phyloP scores from a whole-genome alignment of 2,329 filamentous ascomycete species.

The Colletotrichum sp. region DNA sequence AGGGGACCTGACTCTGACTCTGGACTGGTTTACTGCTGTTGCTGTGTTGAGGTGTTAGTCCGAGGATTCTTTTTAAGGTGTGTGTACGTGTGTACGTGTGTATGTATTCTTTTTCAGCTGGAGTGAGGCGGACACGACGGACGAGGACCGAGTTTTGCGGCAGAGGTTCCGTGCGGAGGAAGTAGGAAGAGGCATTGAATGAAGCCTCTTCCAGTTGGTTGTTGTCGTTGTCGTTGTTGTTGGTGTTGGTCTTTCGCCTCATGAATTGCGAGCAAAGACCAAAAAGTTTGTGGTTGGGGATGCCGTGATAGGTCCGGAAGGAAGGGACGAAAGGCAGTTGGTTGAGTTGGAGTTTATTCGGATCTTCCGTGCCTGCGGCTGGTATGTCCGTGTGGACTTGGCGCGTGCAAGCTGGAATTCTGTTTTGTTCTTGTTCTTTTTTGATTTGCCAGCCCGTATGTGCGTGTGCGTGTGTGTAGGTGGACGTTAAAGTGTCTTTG shows the following conservation, averaged over 20 bases:
- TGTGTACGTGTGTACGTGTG: background rate
- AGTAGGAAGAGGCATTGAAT: background rate
- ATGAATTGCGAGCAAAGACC: background rate
- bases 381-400: background rate
- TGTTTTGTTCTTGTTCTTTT: background rate
- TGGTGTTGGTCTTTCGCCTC: background rate
- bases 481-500: background rate
- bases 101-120: background rate
- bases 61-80: background rate
- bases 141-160: background rate
- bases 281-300: background rate
- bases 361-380: background rate
- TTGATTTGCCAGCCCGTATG: background rate
- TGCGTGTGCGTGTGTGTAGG: background rate
- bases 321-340: background rate
- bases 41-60: background rate
- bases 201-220: background rate
- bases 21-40: background rate
- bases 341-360: background rate
- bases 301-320: background rate
- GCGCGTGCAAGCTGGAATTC: background rate
- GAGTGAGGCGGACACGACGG: conserved; percentile 3
- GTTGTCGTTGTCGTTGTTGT: too few species aligned
- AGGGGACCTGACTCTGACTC: background rate
- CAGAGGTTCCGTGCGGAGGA: background rate